phyloP scores from a whole-genome alignment of 345 rosid genomes.

The Euphorbia pulcherrima region DNA sequence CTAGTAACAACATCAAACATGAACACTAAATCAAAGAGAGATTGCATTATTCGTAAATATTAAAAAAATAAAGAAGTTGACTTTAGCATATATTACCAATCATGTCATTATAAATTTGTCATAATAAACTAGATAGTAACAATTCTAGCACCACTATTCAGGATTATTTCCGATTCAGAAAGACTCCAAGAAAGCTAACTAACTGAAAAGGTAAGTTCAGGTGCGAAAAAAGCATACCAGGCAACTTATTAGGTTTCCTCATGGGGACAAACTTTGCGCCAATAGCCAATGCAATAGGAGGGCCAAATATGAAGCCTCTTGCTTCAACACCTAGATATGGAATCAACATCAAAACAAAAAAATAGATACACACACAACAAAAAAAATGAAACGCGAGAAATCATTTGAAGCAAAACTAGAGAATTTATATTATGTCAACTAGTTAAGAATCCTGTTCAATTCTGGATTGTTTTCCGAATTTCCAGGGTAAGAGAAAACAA shows the following conservation, averaged over 20 bases:
- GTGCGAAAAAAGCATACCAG: conserved; percentile 43
- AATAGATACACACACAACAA: not conserved
- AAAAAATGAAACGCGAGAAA: not conserved
- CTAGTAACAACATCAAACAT: conserved; percentile 36
- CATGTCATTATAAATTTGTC: conserved; percentile 1
- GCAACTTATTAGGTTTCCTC: conserved; percentile 95
- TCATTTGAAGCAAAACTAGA: not conserved
- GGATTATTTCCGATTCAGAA: not conserved
- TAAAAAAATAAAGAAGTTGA: not conserved
- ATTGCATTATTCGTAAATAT: not conserved
- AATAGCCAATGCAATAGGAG: conserved; percentile 97
- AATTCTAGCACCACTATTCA: not conserved
- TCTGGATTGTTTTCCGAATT: not conserved
- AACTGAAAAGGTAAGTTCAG: not conserved
- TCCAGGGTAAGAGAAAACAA: not conserved
- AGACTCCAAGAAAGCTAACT: not conserved
- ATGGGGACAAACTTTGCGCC: conserved; percentile 98
- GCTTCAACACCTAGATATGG: conserved; percentile 76
- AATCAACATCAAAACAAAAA: not conserved
- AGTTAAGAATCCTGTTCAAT: not conserved
- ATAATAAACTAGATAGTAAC: not conserved
- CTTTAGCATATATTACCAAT: not conserved
- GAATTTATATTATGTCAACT: not conserved
- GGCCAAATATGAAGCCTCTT: conserved; percentile 96
- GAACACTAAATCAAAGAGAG: conserved; percentile 8